Evolutionary conservation across 2,329 filamentous ascomycete species (phyloP), one percentile per base, ranked within the genome.

Genomic region (Claviceps quebecensis): DNA sequence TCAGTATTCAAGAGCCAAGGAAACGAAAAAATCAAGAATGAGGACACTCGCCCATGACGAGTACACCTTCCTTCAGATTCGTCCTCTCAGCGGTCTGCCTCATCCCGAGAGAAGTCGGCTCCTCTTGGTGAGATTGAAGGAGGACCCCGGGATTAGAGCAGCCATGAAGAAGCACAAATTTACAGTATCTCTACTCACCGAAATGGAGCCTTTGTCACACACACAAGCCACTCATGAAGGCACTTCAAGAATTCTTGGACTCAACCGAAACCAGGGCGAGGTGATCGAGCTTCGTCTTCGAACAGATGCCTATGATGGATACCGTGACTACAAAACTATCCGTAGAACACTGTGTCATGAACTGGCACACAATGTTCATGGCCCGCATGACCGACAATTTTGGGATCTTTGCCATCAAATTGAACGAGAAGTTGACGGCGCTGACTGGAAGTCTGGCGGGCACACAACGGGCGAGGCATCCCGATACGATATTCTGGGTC

Each of bases 241-340:
- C 46, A 77, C 75, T n/a, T 82, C 82, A 48, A 77, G 87, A 45
- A 90, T 87, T 1, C 69, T 97, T 0, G 93, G 93, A 0, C 66
- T 97, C 41, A 98, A 98, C 63, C 75, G 88, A 11, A 96, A 97
- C 63, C 68, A 74, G 2, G 93, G 93, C 54, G 85, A 95, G 65
- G 87, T 88, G 1, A 95, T 98, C 52, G 90, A 97, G 72, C 68
- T 98, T 55, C 75, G 93, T 0, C 69, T 98, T 38, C 75, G 93
- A n/a, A 97, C 93, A 1, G 93, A 98, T 68, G 87, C 86, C 2
- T 88, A 93, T 64, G 89, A 95, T 65, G 93, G 93, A 1, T 97
- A 95, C 62, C 73, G 93, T 39, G 88, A 96, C 64, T 98, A 97
- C 69, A 84, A 84, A 59, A 90, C 85, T 0, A 94, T 98, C 47